A percentile compares a stretch with the other conserved stretches of the same genome.
Evolutionary conservation across 805 yeast genomes (phyloP).

Genomic region (Yarrowia osloensis): DNA sequence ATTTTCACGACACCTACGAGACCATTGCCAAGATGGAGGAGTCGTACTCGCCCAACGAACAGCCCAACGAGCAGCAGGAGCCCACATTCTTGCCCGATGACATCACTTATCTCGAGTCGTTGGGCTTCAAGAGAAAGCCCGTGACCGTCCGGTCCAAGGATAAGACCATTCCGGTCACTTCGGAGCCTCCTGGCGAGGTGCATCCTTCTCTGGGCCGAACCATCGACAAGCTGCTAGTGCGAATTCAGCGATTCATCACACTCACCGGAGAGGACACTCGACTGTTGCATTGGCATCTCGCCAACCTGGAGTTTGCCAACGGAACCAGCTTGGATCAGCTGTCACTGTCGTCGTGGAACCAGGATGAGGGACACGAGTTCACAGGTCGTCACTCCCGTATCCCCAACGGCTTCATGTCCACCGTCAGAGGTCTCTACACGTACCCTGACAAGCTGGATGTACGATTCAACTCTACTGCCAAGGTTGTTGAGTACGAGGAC

Average conservation of each 20-base stretch:
- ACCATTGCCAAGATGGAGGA: constrained; percentile 47
- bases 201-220: constrained; percentile 45
- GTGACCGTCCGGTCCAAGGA: constrained; percentile 25
- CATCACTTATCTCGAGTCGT: constrained; percentile 38
- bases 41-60: constrained; percentile 39
- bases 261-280: constrained; percentile 43
- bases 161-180: constrained; percentile 38
- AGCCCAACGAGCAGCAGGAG: constrained; percentile 36
- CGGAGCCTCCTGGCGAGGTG: constrained; percentile 43
- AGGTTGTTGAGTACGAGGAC: constrained; percentile 43
- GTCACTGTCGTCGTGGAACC: constrained; percentile 47
- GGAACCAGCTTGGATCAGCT: constrained; percentile 44
- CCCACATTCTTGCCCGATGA: constrained; percentile 38
- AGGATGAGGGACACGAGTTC: constrained; percentile 46
- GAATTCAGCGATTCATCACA: constrained; percentile 41
- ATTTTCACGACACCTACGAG: constrained; percentile 38
- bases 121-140: constrained; percentile 38
- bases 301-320: constrained; percentile 46
- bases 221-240: constrained; percentile 42
- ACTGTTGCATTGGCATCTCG: constrained; percentile 46
- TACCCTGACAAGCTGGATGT: constrained; percentile 46
- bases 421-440: constrained; percentile 45
- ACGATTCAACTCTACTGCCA: constrained; percentile 45
- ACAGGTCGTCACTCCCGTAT: constrained; percentile 46
- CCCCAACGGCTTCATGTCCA: constrained; percentile 43